These are phyloP conservation scores for Penicillium sp. DNA, from an alignment of 2,329 filamentous ascomycete genomes.

Conservation along the genomic window DNA sequence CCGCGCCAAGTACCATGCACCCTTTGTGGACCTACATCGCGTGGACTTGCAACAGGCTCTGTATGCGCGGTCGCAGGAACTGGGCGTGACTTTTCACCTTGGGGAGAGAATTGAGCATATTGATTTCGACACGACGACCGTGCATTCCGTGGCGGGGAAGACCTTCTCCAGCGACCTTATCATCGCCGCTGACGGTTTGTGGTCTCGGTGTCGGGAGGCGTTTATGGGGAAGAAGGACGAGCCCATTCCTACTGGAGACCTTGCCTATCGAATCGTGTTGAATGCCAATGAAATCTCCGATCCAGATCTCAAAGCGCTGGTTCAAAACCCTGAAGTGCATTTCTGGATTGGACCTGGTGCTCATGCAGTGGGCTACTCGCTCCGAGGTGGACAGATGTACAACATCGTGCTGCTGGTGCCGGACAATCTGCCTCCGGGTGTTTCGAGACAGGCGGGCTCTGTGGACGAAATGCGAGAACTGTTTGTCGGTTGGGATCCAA, in stretches of 20 bases:
- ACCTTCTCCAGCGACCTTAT: constrained; percentile 54
- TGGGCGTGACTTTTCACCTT: constrained; percentile 54
- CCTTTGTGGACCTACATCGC: constrained; percentile 61
- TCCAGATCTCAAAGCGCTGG: constrained; percentile 51
- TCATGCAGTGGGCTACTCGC: constrained; percentile 60
- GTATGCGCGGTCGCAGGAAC: constrained; percentile 49
- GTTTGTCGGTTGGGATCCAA: constrained; percentile 65
- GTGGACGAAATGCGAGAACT: constrained; percentile 60
- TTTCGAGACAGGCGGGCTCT: constrained; percentile 53
- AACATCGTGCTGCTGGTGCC: constrained; percentile 67
- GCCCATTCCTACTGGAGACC: constrained; percentile 60
- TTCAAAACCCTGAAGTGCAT: constrained; percentile 53
- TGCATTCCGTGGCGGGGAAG: constrained; percentile 44
- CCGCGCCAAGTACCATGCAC: constrained; percentile 54
- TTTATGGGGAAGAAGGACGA: constrained; percentile 49
- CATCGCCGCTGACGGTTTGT: constrained; percentile 63
- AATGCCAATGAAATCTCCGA: constrained; percentile 52
- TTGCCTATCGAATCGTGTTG: constrained; percentile 64
- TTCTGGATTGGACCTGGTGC: constrained; percentile 64
- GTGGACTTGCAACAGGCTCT: constrained; percentile 60
- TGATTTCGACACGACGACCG: constrained; percentile 28
- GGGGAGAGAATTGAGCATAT: constrained; percentile 49
- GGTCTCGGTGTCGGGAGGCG: constrained; percentile 56
- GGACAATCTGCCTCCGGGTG: constrained; percentile 58
- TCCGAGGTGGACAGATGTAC: constrained; percentile 59